A percentile compares a stretch with the other conserved stretches of the same genome.
Conservation (phyloP, 129 eudicot genomes). For the Flaveria brownii region DNA sequence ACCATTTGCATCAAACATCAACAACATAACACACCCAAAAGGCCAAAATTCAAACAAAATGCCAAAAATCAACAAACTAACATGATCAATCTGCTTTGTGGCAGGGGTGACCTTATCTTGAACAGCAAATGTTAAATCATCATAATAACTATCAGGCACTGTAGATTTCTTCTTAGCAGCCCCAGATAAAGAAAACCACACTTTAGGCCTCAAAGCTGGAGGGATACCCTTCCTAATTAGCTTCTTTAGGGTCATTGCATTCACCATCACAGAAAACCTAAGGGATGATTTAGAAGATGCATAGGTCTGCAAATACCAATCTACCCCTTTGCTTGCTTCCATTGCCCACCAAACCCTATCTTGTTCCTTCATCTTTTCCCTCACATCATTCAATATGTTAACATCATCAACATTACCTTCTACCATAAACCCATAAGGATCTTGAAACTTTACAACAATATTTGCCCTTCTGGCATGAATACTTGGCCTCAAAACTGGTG, state of each 20-base stretch:
- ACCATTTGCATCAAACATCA: not conserved
- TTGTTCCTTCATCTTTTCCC: slow-evolving; percentile 86
- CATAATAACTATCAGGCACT: slow-evolving; percentile 83
- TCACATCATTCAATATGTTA: slow-evolving; percentile 84
- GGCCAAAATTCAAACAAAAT: not conserved
- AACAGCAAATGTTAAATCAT: slow-evolving; percentile 75
- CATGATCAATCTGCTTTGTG: slow-evolving; percentile 93
- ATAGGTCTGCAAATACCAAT: slow-evolving; percentile 77
- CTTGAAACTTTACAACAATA: slow-evolving; percentile 84
- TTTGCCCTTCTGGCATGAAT: slow-evolving; percentile 93
- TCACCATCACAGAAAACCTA: slow-evolving; percentile 62
- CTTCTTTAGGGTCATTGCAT: slow-evolving; percentile 72
- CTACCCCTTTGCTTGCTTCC: slow-evolving; percentile 78
- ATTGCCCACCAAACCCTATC: slow-evolving; percentile 93
- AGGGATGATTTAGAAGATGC: slow-evolving; percentile 56
- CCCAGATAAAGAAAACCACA: slow-evolving; percentile 88
- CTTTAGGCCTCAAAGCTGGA: slow-evolving; percentile 75
- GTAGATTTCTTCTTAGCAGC: slow-evolving; percentile 98
- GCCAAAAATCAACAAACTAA: slow-evolving; percentile 32
- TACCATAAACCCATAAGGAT: slow-evolving; percentile 84
- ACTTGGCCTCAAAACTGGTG: slow-evolving; percentile 70
- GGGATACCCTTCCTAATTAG: slow-evolving; percentile 86
- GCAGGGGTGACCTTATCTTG: slow-evolving; percentile 79
- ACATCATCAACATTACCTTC: slow-evolving; percentile 99
- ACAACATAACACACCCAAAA: not conserved